A percentile compares a stretch with the other conserved stretches of the same genome.
Evolutionary conservation across 495 filamentous ascomycete species (phyloP).

Genomic region (Podospora bellae-mahoneyi): DNA sequence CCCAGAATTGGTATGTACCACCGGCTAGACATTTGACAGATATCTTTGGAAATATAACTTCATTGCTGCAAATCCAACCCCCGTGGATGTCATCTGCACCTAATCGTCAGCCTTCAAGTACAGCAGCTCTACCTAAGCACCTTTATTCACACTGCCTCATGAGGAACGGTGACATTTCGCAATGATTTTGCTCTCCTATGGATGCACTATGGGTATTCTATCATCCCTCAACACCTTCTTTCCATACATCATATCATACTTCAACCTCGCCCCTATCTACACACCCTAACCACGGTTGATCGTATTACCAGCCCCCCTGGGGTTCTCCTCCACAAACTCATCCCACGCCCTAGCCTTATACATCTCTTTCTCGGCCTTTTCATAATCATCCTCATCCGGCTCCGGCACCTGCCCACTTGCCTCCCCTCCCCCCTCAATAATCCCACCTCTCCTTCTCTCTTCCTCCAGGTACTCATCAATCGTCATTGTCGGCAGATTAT

Average conservation of each 20-base stretch:
- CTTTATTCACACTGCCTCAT: too few species aligned
- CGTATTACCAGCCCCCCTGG: constrained; percentile 81
- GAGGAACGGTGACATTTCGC: too few species aligned
- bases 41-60: too few species aligned
- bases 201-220: background rate
- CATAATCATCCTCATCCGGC: constrained; percentile 82
- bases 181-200: background rate
- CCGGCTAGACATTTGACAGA: too few species aligned
- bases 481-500: constrained; percentile 93
- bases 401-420: constrained; percentile 65
- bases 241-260: background rate
- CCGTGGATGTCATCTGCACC: too few species aligned
- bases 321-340: constrained; percentile 88
- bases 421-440: constrained; percentile 87
- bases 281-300: constrained; percentile 67
- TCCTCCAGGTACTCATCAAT: constrained; percentile 98
- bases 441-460: constrained; percentile 79
- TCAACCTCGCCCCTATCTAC: background rate
- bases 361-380: constrained; percentile 81
- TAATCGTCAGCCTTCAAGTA: too few species aligned
- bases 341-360: constrained; percentile 95
- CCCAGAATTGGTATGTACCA: too few species aligned
- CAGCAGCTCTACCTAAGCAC: too few species aligned
- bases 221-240: background rate
- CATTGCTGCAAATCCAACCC: too few species aligned